Percentiles rank a stretch among this genome's conserved stretches.
phyloP scores from a whole-genome alignment of 2,329 filamentous ascomycete genomes.

The Phaeophleospora eucalypticola region DNA sequence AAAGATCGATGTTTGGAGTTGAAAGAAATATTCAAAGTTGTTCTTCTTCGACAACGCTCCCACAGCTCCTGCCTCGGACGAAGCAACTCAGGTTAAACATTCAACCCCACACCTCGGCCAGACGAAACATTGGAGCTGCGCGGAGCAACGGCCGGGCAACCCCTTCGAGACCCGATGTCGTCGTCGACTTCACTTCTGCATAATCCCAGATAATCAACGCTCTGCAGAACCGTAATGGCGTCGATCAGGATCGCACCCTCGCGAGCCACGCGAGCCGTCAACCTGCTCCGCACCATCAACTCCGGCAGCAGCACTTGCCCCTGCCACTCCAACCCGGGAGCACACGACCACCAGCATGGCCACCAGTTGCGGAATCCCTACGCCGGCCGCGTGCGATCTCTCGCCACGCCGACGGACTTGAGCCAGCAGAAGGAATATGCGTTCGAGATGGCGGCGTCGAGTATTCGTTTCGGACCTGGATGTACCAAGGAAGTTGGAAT shows the following conservation, averaged over 20 bases:
- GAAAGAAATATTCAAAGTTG: no score
- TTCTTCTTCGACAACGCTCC: no score
- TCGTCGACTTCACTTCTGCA: background rate
- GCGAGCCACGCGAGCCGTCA: conserved; percentile 58
- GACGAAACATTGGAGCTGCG: no score
- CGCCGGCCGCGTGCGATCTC: conserved; percentile 46
- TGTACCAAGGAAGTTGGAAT: conserved; percentile 95
- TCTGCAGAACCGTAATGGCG: conserved; percentile 27
- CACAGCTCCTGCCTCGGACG: no score
- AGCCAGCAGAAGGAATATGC: conserved; percentile 87
- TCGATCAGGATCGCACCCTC: conserved; percentile 41
- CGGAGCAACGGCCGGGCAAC: background rate
- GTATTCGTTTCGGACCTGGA: conserved; percentile 89
- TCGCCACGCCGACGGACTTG: conserved; percentile 73
- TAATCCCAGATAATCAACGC: background rate
- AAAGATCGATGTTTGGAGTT: no score
- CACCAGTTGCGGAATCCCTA: conserved; percentile 44
- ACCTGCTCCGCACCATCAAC: conserved; percentile 82
- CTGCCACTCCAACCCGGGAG: conserved; percentile 83
- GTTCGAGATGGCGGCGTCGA: conserved; percentile 96
- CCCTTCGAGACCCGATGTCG: background rate
- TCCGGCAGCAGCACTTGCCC: conserved; percentile 78
- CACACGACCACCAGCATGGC: conserved; percentile 63
- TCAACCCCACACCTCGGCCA: background rate
- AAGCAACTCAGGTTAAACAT: no score